Conservation (phyloP, 139 green algal genomes). For the Haematococcus lacustris region DNA sequence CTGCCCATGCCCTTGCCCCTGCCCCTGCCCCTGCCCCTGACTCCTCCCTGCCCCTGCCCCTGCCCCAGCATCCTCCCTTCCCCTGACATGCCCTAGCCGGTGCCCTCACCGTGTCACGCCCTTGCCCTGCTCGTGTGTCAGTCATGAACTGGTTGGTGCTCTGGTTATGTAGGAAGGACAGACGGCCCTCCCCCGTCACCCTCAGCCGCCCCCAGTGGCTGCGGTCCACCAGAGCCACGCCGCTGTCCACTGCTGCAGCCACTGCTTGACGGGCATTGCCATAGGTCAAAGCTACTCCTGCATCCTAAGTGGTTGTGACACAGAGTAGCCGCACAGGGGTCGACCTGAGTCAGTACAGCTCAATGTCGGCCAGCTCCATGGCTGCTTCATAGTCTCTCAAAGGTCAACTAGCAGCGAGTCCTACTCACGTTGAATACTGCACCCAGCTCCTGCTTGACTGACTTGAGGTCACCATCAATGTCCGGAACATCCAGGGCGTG, state of each 20-base stretch:
- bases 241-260: conserved; percentile 30
- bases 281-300: conserved; percentile 43
- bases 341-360: no score
- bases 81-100: no score
- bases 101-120: conserved; percentile 59
- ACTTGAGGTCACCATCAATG: conserved; percentile 52
- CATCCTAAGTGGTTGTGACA: no score
- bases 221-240: conserved; percentile 57
- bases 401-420: no score
- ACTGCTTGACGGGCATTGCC: conserved; percentile 43
- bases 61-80: no score
- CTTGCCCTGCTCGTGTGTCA: conserved; percentile 38
- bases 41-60: no score
- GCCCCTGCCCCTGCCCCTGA: no score
- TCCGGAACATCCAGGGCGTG: conserved; percentile 51
- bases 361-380: no score
- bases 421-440: conserved; percentile 52
- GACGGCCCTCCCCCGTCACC: conserved; percentile 39
- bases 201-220: conserved; percentile 72
- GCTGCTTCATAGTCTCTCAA: no score
- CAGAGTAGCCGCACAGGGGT: no score
- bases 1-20: no score
- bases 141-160: conserved; percentile 48
- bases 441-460: conserved; percentile 47
- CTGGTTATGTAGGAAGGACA: conserved; percentile 65